Evolutionary conservation across 176 grass and related monocot genomes (phyloP), one percentile per base, ranked within the genome.

Genomic region (Oryza glumipatula): DNA sequence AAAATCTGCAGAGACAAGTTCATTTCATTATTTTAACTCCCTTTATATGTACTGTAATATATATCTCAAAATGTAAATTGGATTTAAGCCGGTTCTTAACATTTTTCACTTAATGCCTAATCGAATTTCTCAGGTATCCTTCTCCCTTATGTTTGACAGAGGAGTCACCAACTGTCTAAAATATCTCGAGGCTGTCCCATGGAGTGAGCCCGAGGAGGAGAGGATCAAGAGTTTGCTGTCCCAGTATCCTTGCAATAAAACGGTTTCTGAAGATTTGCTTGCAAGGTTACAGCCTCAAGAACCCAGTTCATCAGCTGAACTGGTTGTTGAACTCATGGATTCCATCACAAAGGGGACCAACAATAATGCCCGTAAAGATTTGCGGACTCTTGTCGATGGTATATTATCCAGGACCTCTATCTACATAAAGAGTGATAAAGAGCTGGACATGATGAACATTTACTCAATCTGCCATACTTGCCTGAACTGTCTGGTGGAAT

Each of bases 121-220:
- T 79, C 76, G 30, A 63, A 85, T 76, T 78, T 94, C 73, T 86
- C 83, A 98, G 95, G 92, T 93, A 82, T 98, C 89, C 73, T 90
- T 89, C 79, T 92, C 72, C 45, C 90, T 98, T 87, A 92, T 91
- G 91, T 95, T 95, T 87, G 92, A 98, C 70, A 93, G 85, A 98
- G 96, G 93, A 80, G 80, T 95, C 5, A 73, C 66, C 16, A 65
- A n/a, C 35, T 94, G 96, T 79, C 70, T 98, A 19, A 83, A 80
- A 32, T 98, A 95, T 89, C 80, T 98, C 19, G 96, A 95, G 38
- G 93, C 91, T 90, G 91, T 88, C 80, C 96, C 91, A 36, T 98
- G 96, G 96, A 95, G 72, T 68, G 93, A 95, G 49, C 77, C 45
- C 32, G 96, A 95, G 79, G 96, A 98, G 79, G 96, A 94, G 83